Evolutionary conservation across 2,329 filamentous ascomycete species (phyloP).

Genomic region (Coniosporium uncinatum): DNA sequence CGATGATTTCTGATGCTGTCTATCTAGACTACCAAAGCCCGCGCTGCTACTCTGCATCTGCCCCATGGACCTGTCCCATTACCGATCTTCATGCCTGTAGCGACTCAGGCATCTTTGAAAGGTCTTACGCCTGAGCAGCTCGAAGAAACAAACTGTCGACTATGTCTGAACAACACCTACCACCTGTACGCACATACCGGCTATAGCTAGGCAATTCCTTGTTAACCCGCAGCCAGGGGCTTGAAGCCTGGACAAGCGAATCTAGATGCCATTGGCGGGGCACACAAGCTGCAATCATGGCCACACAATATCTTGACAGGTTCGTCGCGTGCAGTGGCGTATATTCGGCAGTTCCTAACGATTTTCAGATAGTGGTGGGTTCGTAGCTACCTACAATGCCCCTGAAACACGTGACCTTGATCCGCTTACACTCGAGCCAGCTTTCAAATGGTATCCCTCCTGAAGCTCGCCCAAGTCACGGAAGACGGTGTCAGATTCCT

Average conservation of each 20-base stretch:
- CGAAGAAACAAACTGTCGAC: conserved; percentile 79
- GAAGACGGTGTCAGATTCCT: conserved; percentile 95
- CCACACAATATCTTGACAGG: conserved; percentile 87
- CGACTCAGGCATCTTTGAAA: conserved; percentile 93
- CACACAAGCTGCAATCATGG: conserved; percentile 95
- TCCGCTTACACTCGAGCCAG: conserved; percentile 40
- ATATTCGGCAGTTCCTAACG: too few species aligned
- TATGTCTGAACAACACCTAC: conserved; percentile 98
- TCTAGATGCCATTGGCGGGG: conserved; percentile 82
- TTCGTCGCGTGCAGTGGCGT: too few species aligned
- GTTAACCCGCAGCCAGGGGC: conserved; percentile 38
- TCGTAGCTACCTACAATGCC: too few species aligned
- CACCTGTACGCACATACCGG: conserved; percentile 52
- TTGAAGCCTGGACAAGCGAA: conserved; percentile 91
- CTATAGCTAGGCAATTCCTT: neutral
- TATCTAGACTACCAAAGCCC: conserved; percentile 90
- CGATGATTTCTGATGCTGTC: neutral
- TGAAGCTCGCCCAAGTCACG: conserved; percentile 89
- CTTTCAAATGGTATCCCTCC: conserved; percentile 97
- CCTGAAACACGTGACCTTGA: too few species aligned
- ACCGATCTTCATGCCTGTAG: conserved; percentile 98
- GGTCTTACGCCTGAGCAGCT: conserved; percentile 90
- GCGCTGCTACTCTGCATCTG: conserved; percentile 80
- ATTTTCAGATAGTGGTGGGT: conserved; percentile 40
- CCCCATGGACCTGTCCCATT: conserved; percentile 89